Conservation (phyloP, 106 monocot genomes). For the Chionographis japonica region DNA sequence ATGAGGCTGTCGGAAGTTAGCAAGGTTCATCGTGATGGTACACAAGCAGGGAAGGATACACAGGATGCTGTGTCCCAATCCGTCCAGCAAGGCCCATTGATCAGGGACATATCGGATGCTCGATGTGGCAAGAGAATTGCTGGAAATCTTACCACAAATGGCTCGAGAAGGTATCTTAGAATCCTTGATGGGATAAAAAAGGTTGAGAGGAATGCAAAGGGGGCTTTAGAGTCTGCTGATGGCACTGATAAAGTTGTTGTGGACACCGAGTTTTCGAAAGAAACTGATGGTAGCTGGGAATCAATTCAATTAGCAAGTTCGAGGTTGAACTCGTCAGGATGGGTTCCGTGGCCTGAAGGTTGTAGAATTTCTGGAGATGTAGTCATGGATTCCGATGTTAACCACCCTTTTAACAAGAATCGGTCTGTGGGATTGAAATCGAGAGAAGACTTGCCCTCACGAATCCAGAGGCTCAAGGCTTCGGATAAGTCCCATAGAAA, state of each 20-base stretch:
- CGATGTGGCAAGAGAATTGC: slow-evolving; percentile 7
- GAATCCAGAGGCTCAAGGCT: slow-evolving; percentile 27
- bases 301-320: slow-evolving; percentile 6
- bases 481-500: slow-evolving; percentile 34
- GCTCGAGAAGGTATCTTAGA: no score
- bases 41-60: slow-evolving; percentile 6
- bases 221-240: background rate
- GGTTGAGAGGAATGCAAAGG: background rate
- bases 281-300: slow-evolving; percentile 22
- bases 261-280: background rate
- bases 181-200: slow-evolving; percentile 3
- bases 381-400: slow-evolving; percentile 2
- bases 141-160: no score
- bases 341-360: slow-evolving; percentile 61
- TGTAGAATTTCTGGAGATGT: slow-evolving; percentile 8
- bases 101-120: slow-evolving; percentile 15
- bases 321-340: slow-evolving; percentile 56
- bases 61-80: slow-evolving; percentile 15
- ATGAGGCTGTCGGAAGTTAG: slow-evolving; percentile 2
- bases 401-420: background rate
- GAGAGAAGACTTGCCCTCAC: slow-evolving; percentile 27
- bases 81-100: background rate
- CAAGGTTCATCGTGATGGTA: background rate
- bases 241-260: background rate
- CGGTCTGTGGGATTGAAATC: slow-evolving; percentile 6